Evolutionary conservation across 257 asterid species (phyloP).

Genomic region (Misopates orontium): DNA sequence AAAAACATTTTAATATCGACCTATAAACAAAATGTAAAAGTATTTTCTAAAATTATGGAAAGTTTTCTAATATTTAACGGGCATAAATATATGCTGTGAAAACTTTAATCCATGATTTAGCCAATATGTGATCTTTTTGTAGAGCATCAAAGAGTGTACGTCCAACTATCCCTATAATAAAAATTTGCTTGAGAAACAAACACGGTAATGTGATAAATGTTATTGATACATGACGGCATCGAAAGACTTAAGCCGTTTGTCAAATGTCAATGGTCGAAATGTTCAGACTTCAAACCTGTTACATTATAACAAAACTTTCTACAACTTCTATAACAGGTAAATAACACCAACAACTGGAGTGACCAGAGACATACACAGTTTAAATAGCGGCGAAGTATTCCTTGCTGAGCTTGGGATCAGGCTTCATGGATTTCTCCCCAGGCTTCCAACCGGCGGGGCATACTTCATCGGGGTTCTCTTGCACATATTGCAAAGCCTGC

Average conservation of each 20-base stretch:
- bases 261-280: constrained; percentile 2
- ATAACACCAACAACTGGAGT: not conserved
- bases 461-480: constrained; percentile 98
- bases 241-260: not conserved
- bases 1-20: too few relatives aligned
- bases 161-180: too few relatives aligned
- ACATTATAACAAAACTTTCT: constrained; percentile 27
- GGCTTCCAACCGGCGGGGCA: constrained; percentile 99
- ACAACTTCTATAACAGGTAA: constrained; percentile 16
- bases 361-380: not conserved
- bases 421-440: constrained; percentile 96
- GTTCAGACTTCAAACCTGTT: constrained; percentile 21
- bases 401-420: constrained; percentile 92
- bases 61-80: too few relatives aligned
- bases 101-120: too few relatives aligned
- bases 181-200: not conserved
- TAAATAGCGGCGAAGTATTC: constrained; percentile 88
- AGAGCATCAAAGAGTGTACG: too few relatives aligned
- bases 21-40: too few relatives aligned
- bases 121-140: too few relatives aligned
- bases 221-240: not conserved
- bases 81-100: too few relatives aligned
- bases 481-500: constrained; percentile 93
- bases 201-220: not conserved
- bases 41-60: too few relatives aligned